These are phyloP conservation scores for Grosmannia serpens DNA, from an alignment of 2,329 filamentous ascomycete species.

Conservation along the genomic window DNA sequence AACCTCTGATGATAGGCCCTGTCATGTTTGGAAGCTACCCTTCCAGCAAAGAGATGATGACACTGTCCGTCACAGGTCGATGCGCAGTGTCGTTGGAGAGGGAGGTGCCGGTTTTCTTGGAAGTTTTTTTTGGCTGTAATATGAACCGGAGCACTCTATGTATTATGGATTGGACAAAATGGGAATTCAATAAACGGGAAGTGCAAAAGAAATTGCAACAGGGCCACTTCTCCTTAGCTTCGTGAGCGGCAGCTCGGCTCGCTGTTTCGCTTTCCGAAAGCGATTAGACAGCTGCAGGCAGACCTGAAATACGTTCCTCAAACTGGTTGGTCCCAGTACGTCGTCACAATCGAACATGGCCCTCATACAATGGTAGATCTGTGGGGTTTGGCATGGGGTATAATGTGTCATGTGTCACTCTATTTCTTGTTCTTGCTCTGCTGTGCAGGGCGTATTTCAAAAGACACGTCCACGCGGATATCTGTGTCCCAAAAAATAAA, in stretches of 20 bases:
- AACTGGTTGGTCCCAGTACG: too few relatives aligned
- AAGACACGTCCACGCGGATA: not conserved
- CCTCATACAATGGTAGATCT: too few relatives aligned
- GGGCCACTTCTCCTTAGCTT: not conserved
- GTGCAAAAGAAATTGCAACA: not conserved
- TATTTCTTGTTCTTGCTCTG: not conserved
- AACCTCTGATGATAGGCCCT: constrained; percentile 8
- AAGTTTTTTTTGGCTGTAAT: constrained; percentile 1
- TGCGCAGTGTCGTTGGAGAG: not conserved
- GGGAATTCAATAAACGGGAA: not conserved
- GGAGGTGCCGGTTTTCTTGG: not conserved
- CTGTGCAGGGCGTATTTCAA: not conserved
- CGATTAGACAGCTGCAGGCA: too few relatives aligned
- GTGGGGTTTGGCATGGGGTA: not conserved
- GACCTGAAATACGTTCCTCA: too few relatives aligned
- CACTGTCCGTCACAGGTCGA: not conserved
- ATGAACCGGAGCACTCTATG: constrained; percentile 2
- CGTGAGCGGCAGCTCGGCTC: not conserved
- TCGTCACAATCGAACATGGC: too few relatives aligned
- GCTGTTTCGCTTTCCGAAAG: too few relatives aligned
- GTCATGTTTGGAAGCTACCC: constrained; percentile 11
- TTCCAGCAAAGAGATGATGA: constrained; percentile 11
- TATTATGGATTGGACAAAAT: constrained; percentile 8
- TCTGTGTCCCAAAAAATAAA: not conserved
- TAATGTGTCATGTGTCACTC: not conserved